phyloP scores from a whole-genome alignment of 2,329 filamentous ascomycete genomes.

The Sclerotinia subarctica region DNA sequence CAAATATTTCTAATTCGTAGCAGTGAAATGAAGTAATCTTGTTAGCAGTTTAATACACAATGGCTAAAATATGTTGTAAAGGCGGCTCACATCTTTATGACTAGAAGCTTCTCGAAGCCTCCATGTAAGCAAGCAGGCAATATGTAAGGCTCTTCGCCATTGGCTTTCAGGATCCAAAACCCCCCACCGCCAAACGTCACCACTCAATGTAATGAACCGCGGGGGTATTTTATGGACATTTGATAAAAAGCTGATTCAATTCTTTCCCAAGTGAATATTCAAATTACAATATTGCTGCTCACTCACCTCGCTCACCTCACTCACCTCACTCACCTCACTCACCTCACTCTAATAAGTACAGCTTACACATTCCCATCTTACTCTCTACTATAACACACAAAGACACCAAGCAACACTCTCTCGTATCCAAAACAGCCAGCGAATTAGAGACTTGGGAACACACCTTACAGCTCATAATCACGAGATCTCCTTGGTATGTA shows the following conservation, averaged over 20 bases:
- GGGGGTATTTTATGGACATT: background rate
- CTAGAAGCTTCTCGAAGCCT: conserved; percentile 10
- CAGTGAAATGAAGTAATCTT: too few relatives aligned
- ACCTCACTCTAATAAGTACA: too few relatives aligned
- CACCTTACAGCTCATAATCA: background rate
- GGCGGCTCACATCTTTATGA: too few relatives aligned
- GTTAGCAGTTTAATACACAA: too few relatives aligned
- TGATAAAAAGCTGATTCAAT: background rate
- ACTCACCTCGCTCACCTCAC: too few relatives aligned
- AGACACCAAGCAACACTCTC: background rate
- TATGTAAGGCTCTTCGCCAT: background rate
- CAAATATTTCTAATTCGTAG: too few relatives aligned
- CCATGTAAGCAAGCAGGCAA: background rate
- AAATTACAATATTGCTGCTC: too few relatives aligned
- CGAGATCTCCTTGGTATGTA: background rate
- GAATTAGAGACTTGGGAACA: too few relatives aligned
- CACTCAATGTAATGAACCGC: background rate
- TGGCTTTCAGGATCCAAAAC: background rate
- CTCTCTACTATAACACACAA: background rate
- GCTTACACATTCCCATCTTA: background rate
- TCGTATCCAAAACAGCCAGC: background rate
- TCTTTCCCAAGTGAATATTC: background rate
- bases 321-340: too few relatives aligned
- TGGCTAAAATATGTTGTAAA: too few relatives aligned
- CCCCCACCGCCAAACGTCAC: conserved; percentile 17